Conservation (phyloP, 2,329 filamentous ascomycete genomes). For the Paecilomyces formosus region DNA sequence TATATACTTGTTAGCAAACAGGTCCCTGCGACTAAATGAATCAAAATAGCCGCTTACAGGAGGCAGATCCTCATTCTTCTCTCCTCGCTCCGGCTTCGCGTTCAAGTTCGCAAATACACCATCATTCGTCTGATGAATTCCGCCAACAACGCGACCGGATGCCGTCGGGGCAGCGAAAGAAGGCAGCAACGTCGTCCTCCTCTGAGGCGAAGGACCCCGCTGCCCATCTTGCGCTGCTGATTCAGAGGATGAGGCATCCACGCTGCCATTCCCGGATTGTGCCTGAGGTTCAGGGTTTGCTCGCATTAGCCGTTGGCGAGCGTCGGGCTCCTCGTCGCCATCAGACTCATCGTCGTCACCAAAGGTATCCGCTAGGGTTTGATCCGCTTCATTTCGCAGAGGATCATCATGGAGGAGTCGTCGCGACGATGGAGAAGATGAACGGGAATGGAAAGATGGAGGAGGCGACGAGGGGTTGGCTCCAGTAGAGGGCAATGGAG, state of each 20-base stretch:
- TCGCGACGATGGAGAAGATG: slow-evolving; percentile 57
- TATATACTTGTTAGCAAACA: slow-evolving; percentile 39
- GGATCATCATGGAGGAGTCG: slow-evolving; percentile 48
- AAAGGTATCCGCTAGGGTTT: slow-evolving; percentile 87
- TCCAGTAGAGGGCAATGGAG: slow-evolving; percentile 19
- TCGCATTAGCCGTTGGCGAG: slow-evolving; percentile 79
- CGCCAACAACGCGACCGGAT: slow-evolving; percentile 51
- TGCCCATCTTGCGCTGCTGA: slow-evolving; percentile 11
- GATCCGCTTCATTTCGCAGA: slow-evolving; percentile 54
- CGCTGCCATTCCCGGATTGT: slow-evolving; percentile 8
- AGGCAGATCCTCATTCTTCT: slow-evolving; percentile 82
- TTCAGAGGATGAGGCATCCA: slow-evolving; percentile 19
- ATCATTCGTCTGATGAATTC: slow-evolving; percentile 60
- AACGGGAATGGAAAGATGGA: slow-evolving; percentile 82
- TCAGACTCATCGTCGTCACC: slow-evolving; percentile 70
- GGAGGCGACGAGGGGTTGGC: slow-evolving; percentile 35
- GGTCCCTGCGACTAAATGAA: not conserved
- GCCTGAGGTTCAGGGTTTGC: slow-evolving; percentile 40
- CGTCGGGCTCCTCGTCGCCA: slow-evolving; percentile 64
- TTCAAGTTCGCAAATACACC: slow-evolving; percentile 94
- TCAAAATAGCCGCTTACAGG: slow-evolving; percentile 57
- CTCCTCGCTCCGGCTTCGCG: slow-evolving; percentile 76
- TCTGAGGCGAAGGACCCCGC: slow-evolving; percentile 25
- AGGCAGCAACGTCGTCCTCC: slow-evolving; percentile 49
- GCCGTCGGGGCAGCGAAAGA: slow-evolving; percentile 37